Percentiles rank a stretch among this genome's conserved stretches.
These are phyloP conservation scores for Lasiodiplodia hormozganensis DNA, from an alignment of 2,329 filamentous ascomycete genomes.

Conservation along the genomic window DNA sequence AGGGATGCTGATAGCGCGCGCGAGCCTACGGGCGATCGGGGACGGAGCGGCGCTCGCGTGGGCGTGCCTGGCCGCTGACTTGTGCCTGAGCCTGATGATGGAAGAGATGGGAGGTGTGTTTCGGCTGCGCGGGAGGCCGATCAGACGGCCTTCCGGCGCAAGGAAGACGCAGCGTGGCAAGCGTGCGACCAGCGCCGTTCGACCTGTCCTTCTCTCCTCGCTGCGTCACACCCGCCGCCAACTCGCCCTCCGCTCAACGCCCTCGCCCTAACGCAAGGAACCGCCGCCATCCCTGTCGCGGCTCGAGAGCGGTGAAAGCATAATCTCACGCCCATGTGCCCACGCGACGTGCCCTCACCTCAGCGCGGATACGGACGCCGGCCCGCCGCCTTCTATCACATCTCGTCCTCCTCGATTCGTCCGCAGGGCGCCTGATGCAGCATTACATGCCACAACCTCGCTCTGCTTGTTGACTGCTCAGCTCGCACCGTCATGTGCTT, in stretches of 20 bases:
- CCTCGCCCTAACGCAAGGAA: slow-evolving; percentile 26
- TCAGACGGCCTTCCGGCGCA: slow-evolving; percentile 18
- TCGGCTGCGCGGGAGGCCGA: slow-evolving; percentile 25
- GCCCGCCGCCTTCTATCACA: slow-evolving; percentile 16
- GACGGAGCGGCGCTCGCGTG: slow-evolving; percentile 18
- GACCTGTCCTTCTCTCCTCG: background rate
- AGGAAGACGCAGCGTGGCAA: slow-evolving; percentile 17
- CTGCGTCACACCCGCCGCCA: background rate
- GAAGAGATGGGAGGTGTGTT: slow-evolving; percentile 18
- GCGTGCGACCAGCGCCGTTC: slow-evolving; percentile 5
- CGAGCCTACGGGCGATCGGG: slow-evolving; percentile 26
- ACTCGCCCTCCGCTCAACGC: background rate
- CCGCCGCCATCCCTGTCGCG: slow-evolving; percentile 21
- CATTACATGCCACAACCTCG: slow-evolving; percentile 5
- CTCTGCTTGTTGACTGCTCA: slow-evolving; percentile 7
- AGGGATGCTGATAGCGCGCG: slow-evolving; percentile 27
- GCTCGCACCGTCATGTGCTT: slow-evolving; percentile 6
- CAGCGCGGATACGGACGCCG: slow-evolving; percentile 4
- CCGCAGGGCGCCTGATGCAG: slow-evolving; percentile 8
- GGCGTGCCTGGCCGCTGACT: slow-evolving; percentile 17
- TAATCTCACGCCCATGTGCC: slow-evolving; percentile 14
- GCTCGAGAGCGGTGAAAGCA: slow-evolving; percentile 24
- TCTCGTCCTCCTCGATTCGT: background rate
- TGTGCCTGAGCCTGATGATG: slow-evolving; percentile 9
- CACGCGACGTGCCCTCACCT: background rate